phyloP scores from a whole-genome alignment of 2,329 filamentous ascomycete species.

The Penicillium sp. region DNA sequence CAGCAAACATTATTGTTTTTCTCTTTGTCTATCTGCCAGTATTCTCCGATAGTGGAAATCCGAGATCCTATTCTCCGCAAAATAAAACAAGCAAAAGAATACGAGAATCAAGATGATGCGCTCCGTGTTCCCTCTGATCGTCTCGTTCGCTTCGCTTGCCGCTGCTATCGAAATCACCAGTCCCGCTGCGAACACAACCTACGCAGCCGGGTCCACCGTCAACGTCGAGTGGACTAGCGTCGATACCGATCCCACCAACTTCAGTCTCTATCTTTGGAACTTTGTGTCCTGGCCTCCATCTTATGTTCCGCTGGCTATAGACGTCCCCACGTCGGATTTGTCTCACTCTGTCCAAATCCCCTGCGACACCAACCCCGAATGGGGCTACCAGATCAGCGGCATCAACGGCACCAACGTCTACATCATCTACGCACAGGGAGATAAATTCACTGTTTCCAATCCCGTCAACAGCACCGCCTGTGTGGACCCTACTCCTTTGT shows the following conservation, averaged over 20 bases:
- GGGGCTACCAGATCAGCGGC: conserved; percentile 48
- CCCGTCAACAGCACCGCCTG: conserved; percentile 18
- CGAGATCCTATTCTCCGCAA: not conserved
- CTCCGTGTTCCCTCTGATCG: not conserved
- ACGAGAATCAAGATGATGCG: not conserved
- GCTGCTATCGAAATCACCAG: conserved; percentile 26
- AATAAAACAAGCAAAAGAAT: not conserved
- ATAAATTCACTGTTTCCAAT: conserved; percentile 37
- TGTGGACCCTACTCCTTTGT: conserved; percentile 19
- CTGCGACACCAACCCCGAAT: conserved; percentile 37
- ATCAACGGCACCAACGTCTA: conserved; percentile 51
- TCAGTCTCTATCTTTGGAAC: conserved; percentile 49
- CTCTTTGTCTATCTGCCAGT: not conserved
- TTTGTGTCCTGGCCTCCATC: conserved; percentile 48
- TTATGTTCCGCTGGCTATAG: conserved; percentile 39
- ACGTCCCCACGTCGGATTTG: conserved; percentile 36
- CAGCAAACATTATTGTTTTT: not conserved
- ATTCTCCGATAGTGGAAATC: not conserved
- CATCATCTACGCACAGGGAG: conserved; percentile 47
- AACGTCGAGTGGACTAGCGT: conserved; percentile 42
- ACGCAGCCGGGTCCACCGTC: conserved; percentile 37
- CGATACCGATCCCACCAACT: conserved; percentile 42
- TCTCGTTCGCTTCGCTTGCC: conserved; percentile 10
- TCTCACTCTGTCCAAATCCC: conserved; percentile 39
- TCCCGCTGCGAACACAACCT: conserved; percentile 39